Evolutionary conservation across 2,329 filamentous ascomycete genomes (phyloP), one percentile per base, ranked within the genome.

Genomic region (Ophiostoma novo-ulmi): DNA sequence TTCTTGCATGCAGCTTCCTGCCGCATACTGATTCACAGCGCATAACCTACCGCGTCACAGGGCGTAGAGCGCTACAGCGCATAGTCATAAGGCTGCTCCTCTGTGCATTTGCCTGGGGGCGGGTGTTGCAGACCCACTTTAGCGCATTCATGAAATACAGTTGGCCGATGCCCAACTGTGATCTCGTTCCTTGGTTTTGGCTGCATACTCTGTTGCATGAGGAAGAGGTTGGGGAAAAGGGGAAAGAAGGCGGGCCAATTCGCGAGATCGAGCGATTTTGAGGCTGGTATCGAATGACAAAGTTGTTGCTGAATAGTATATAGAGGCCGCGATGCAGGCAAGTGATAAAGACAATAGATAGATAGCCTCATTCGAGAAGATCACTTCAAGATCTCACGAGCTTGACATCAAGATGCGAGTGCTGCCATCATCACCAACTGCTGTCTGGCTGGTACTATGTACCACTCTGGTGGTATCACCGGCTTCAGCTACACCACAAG

Each of bases 141-240:
- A 2, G 17, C 14, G 61, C 61, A 64, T 64, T 35, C 31, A 35
- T 64, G 61, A 64, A 38, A 64, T n/a, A 17, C 35, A 17, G 39
- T 64, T 64, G 61, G 61, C 61, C 20, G 61, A 20, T 64, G 61
- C 61, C 31, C 61, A 35, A 63, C 58, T 5, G 13, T 63, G 26
- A 17, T 35, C 26, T 58, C n/a, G 52, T 58, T 58, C 52, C 52
- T 58, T 58, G 52, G 52, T 58, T 58, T 26, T 58, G 52, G 52
- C 52, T 58, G 52, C 52, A 58, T 63, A 31, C 58, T 2, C 58
- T 63, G 58, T 26, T 36, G 58, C 58, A 63, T 35, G 63, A 22
- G 39, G 6, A 36, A 31, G 58, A 63, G 58, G 58, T 35, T 58
- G 52, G 52, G 52, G 22, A 17, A 58, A 8, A 26, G 52, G 52